A percentile compares a stretch with the other conserved stretches of the same genome.
These are phyloP conservation scores for Celoporthe dispersa DNA, from an alignment of 2,329 filamentous ascomycete species.

Conservation along the genomic window DNA sequence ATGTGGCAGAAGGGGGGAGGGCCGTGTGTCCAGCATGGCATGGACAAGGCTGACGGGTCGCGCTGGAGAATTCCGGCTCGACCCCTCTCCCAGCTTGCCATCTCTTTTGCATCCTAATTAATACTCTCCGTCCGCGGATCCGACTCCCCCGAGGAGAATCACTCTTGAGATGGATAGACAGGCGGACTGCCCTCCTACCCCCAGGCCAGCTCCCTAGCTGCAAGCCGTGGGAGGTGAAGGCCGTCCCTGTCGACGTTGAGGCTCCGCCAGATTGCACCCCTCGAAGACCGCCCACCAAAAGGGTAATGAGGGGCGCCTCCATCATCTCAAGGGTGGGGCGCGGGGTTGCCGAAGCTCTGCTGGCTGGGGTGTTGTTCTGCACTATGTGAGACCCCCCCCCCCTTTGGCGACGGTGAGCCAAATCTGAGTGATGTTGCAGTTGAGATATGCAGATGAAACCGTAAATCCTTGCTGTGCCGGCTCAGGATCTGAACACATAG, in stretches of 20 bases:
- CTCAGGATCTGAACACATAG: too few relatives aligned
- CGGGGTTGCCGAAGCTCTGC: constrained; percentile 23
- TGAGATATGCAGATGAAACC: not conserved
- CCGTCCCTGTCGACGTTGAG: constrained; percentile 4
- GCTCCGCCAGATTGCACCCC: constrained; percentile 15
- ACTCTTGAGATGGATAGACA: not conserved
- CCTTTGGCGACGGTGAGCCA: not conserved
- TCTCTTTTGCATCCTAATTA: not conserved
- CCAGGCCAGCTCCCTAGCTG: not conserved
- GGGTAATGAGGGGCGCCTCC: constrained; percentile 15
- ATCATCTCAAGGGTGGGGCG: constrained; percentile 14
- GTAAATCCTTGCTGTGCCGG: not conserved
- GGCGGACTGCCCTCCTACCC: not conserved
- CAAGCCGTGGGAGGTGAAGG: not conserved
- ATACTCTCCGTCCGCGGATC: not conserved
- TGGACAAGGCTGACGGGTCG: constrained; percentile 21
- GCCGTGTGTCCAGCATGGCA: not conserved
- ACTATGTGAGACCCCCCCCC: not conserved
- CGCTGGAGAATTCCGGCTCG: constrained; percentile 4
- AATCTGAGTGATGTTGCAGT: not conserved
- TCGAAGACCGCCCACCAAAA: not conserved
- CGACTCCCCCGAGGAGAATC: constrained; percentile 10
- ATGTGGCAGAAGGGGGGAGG: constrained; percentile 6
- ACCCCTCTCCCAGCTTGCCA: not conserved
- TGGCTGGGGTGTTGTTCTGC: not conserved